phyloP scores from a whole-genome alignment of 78 protist genomes.

The Salpingoeca rosetta region DNA sequence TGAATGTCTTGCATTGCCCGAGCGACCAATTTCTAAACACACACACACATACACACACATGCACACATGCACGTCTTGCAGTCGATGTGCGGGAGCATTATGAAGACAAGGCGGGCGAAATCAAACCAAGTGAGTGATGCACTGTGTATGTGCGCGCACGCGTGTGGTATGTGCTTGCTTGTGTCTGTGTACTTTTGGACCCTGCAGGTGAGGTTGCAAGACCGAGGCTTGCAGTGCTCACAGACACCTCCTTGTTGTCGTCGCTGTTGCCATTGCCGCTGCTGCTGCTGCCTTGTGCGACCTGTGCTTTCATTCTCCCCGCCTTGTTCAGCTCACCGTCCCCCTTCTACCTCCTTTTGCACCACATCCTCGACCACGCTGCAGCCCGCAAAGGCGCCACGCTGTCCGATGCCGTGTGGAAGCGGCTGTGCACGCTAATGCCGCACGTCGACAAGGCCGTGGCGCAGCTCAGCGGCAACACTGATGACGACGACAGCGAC shows the following conservation, averaged over 20 bases:
- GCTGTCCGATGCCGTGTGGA: background rate
- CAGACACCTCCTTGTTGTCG: background rate
- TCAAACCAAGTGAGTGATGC: no score
- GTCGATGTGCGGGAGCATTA: no score
- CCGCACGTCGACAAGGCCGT: background rate
- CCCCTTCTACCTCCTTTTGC: background rate
- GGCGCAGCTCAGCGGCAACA: constrained; percentile 24
- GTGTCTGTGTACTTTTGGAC: no score
- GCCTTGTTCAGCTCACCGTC: background rate
- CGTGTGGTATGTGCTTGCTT: no score
- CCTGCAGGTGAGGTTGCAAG: no score
- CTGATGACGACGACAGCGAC: constrained; percentile 34
- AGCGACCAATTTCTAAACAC: no score
- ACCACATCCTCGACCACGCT: background rate
- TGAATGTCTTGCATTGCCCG: no score
- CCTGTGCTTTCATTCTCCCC: background rate
- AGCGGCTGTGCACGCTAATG: background rate
- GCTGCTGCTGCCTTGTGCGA: background rate
- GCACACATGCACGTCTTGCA: no score
- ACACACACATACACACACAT: no score
- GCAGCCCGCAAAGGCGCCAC: background rate
- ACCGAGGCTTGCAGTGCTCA: background rate
- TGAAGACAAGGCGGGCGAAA: no score
- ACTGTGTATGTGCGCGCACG: no score
- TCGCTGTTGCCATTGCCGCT: background rate